Evolutionary conservation across 1,284 basidiomycete genomes (phyloP), one percentile per base, ranked within the genome.

Genomic region (Cerioporus squamosus): DNA sequence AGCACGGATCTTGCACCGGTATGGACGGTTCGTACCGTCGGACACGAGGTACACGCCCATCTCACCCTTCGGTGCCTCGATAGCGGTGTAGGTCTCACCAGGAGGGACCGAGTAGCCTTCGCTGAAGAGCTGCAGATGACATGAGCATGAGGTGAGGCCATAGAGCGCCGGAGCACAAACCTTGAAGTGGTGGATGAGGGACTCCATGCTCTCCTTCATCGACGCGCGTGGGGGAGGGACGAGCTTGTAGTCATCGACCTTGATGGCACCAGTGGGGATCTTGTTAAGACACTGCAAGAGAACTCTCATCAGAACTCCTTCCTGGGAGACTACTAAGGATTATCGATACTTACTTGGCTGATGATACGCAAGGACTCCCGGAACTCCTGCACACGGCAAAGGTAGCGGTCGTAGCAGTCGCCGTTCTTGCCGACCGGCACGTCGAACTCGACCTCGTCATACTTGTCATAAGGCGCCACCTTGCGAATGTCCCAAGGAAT

Each of bases 161-260:
- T 15, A n/a, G 31, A 15, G 15, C 49, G 23, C 29, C 26, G 40
- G 15, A 24, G 40, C 9, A 69, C 72, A 23, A 62, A 84, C 90
- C 83, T 98, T 98, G 82, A 99, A 99, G 81, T 99, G 97, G 76
- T 98, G 96, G 69, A 98, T 98, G 64, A 98, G 84, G 14, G 91
- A 88, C 78, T 98, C 94, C 96, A 98, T 98, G 75, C 88, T 94
- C 81, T 99, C 97, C 80, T 99, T 99, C 97, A 99, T 99, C 51
- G 88, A 90, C 2, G 97, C 95, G 62, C 97, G 88, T 18, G 97
- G 95, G 42, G 97, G 97, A n/a, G 97, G 95, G 1, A 93, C 91
- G 62, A 98, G 88, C 79, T 98, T 99, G 81, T 98, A 91, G 79
- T 98, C 97, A 72, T 99, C 97, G 31, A 98, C 88, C 80, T 97